These are phyloP conservation scores for Fomes fomentarius DNA, from an alignment of 1,284 basidiomycete species.

Conservation along the genomic window DNA sequence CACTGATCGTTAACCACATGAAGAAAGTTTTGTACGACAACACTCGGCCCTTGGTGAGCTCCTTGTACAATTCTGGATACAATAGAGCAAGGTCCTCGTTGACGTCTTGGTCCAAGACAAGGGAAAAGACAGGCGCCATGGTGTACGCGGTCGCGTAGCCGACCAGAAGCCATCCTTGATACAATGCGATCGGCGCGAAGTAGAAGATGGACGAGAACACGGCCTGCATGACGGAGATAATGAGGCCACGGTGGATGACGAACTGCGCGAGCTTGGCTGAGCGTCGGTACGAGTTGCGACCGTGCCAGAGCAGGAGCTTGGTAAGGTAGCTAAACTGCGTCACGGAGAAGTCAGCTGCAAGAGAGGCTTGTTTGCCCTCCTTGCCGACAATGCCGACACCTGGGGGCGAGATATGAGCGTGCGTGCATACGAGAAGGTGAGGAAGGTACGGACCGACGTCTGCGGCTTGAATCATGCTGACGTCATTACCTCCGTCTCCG, in stretches of 20 bases:
- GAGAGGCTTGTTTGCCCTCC: slow-evolving; percentile 97
- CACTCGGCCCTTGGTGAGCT: slow-evolving; percentile 94
- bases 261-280: slow-evolving; percentile 98
- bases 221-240: slow-evolving; percentile 97
- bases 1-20: slow-evolving; percentile 95
- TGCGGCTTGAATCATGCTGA: slow-evolving; percentile 95
- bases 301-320: slow-evolving; percentile 96
- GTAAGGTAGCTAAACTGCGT: slow-evolving; percentile 95
- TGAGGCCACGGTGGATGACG: slow-evolving; percentile 97
- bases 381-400: slow-evolving; percentile 98
- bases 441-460: slow-evolving; percentile 75
- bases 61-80: slow-evolving; percentile 98
- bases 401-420: slow-evolving; percentile 32
- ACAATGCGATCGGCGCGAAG: slow-evolving; percentile 97
- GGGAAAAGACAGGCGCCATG: slow-evolving; percentile 97
- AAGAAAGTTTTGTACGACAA: slow-evolving; percentile 98
- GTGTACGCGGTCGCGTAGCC: slow-evolving; percentile 99
- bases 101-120: slow-evolving; percentile 95
- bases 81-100: slow-evolving; percentile 94
- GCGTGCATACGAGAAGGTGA: not conserved
- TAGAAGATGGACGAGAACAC: slow-evolving; percentile 99
- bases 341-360: slow-evolving; percentile 98
- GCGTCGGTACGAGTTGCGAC: slow-evolving; percentile 97
- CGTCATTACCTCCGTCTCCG: slow-evolving; percentile 94
- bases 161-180: slow-evolving; percentile 98